phyloP scores from a whole-genome alignment of 2,329 filamentous ascomycete genomes.

The Graphilbum fragrans region DNA sequence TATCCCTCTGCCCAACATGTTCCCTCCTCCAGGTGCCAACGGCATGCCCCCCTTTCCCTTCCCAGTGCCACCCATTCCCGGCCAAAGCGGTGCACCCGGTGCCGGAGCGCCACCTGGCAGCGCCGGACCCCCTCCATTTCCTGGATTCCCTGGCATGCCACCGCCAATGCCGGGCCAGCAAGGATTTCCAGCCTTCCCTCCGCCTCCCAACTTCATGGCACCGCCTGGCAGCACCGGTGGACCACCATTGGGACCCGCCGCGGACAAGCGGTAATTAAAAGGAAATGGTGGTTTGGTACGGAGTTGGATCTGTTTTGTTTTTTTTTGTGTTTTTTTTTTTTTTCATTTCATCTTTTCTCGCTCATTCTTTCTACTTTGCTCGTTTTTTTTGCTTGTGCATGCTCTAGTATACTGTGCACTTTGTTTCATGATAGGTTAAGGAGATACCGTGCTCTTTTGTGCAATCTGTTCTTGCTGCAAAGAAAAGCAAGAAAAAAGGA shows the following conservation, averaged over 20 bases:
- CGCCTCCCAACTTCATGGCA: constrained; percentile 19
- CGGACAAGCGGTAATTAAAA: background rate
- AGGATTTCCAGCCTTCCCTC: constrained; percentile 24
- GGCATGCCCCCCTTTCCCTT: constrained; percentile 37
- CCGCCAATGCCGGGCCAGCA: constrained; percentile 15
- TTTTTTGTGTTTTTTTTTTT: background rate
- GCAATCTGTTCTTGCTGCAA: too few species aligned
- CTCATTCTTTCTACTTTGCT: too few species aligned
- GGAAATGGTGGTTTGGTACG: background rate
- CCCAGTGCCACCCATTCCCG: constrained; percentile 13
- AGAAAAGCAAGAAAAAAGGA: too few species aligned
- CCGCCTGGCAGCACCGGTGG: background rate
- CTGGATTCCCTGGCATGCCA: constrained; percentile 27
- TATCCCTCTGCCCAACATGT: constrained; percentile 29
- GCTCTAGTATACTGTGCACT: too few species aligned
- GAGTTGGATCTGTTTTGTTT: too few species aligned
- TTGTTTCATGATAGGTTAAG: too few species aligned
- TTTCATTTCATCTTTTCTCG: too few species aligned
- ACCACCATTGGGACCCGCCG: background rate
- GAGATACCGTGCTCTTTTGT: too few species aligned
- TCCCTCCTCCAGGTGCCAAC: constrained; percentile 29
- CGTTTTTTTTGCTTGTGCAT: too few species aligned
- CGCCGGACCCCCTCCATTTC: constrained; percentile 23
- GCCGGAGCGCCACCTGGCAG: background rate
- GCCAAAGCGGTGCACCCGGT: constrained; percentile 11